Evolutionary conservation across 108 stramenopile species (phyloP).

Genomic region (Cyclotella kingstonii): DNA sequence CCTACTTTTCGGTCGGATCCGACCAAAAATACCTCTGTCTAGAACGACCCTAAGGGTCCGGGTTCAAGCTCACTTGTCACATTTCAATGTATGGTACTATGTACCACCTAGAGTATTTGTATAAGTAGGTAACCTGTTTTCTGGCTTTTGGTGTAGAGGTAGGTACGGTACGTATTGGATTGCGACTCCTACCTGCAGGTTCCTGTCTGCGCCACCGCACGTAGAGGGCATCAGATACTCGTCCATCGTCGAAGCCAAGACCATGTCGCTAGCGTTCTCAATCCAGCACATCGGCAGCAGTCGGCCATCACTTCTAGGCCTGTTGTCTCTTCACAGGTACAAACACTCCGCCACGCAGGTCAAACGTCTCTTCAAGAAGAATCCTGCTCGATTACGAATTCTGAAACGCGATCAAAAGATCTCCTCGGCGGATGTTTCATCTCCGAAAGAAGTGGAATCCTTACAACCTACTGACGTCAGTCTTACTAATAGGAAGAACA

Average conservation of each 20-base stretch:
- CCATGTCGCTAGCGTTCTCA: slow-evolving; percentile 17
- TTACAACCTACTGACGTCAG: neutral
- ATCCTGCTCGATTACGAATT: slow-evolving; percentile 64
- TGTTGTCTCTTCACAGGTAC: slow-evolving; percentile 22
- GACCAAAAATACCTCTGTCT: too few relatives aligned
- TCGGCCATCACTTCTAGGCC: slow-evolving; percentile 5
- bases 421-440: neutral
- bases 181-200: neutral
- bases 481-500: too few relatives aligned
- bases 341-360: slow-evolving; percentile 79
- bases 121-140: too few relatives aligned
- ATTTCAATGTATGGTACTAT: too few relatives aligned
- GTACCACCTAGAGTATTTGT: too few relatives aligned
- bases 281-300: slow-evolving; percentile 10
- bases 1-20: too few relatives aligned
- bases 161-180: too few relatives aligned
- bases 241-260: neutral
- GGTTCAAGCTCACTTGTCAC: too few relatives aligned
- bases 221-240: neutral
- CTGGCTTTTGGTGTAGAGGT: too few relatives aligned
- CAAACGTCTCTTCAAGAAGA: slow-evolving; percentile 78
- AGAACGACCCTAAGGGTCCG: too few relatives aligned
- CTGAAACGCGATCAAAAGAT: slow-evolving; percentile 3
- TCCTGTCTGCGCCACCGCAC: too few relatives aligned
- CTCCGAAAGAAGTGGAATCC: neutral